Evolutionary conservation across 805 yeast genomes (phyloP).

Genomic region (Saturnispora kantuleensis): DNA sequence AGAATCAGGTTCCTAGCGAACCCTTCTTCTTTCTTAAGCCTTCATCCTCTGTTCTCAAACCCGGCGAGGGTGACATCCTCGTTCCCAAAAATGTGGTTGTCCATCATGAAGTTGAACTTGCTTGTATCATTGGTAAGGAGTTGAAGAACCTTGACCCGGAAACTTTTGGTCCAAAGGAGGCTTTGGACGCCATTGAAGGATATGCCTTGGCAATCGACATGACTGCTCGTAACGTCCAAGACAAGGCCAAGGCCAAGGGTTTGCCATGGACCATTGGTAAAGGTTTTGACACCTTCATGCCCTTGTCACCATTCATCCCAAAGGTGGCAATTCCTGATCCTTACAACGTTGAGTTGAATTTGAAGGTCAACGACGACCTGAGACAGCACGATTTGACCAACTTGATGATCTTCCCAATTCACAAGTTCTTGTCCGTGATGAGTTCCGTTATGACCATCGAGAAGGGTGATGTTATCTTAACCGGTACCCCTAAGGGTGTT

Average conservation of each 20-base stretch:
- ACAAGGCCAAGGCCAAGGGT: slow-evolving; percentile 87
- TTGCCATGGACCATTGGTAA: slow-evolving; percentile 95
- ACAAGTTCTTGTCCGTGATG: slow-evolving; percentile 68
- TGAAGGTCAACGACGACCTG: slow-evolving; percentile 59
- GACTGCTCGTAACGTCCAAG: slow-evolving; percentile 95
- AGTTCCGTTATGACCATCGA: slow-evolving; percentile 85
- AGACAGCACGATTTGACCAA: slow-evolving; percentile 69
- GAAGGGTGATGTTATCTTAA: slow-evolving; percentile 81
- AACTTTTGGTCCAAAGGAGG: slow-evolving; percentile 51
- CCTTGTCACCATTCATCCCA: slow-evolving; percentile 67
- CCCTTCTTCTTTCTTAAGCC: slow-evolving; percentile 96
- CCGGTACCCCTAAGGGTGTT: slow-evolving; percentile 99
- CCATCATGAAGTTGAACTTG: slow-evolving; percentile 93
- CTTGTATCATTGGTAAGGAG: slow-evolving; percentile 57
- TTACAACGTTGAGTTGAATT: slow-evolving; percentile 51
- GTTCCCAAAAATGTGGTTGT: slow-evolving; percentile 73
- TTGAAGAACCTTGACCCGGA: slow-evolving; percentile 52
- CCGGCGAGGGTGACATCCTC: slow-evolving; percentile 63
- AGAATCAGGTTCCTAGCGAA: slow-evolving; percentile 68
- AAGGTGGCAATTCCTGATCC: slow-evolving; percentile 61
- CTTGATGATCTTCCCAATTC: slow-evolving; percentile 84
- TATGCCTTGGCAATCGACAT: slow-evolving; percentile 85
- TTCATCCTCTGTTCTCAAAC: slow-evolving; percentile 59
- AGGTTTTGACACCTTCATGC: slow-evolving; percentile 94
- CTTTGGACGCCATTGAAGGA: slow-evolving; percentile 72